These are phyloP conservation scores for Phaffia rhodozyma DNA, from an alignment of 1,284 basidiomycete species.

Conservation along the genomic window DNA sequence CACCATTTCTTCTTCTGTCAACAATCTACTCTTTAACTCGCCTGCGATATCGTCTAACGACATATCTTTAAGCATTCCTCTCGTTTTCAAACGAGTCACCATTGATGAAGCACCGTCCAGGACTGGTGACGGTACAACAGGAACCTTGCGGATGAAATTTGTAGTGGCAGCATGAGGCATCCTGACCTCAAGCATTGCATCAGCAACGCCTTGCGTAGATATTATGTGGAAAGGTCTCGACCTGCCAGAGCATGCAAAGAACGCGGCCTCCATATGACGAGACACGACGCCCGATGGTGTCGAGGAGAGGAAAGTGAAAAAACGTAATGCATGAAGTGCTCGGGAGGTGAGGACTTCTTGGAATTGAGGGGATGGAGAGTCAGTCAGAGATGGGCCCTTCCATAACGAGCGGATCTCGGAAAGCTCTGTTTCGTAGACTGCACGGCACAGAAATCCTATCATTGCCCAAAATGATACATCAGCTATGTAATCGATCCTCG, in stretches of 20 bases:
- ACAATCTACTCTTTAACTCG: constrained; percentile 61
- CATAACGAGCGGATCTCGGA: constrained; percentile 46
- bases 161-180: constrained; percentile 63
- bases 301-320: constrained; percentile 77
- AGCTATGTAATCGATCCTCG: no score
- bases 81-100: constrained; percentile 52
- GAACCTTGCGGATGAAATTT: constrained; percentile 58
- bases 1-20: constrained; percentile 61
- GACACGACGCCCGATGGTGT: constrained; percentile 82
- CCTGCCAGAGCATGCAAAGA: constrained; percentile 53
- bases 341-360: constrained; percentile 47
- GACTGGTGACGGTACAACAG: constrained; percentile 59
- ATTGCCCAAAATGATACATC: not conserved
- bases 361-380: constrained; percentile 34
- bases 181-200: constrained; percentile 53
- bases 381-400: constrained; percentile 36
- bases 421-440: constrained; percentile 80
- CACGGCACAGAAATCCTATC: constrained; percentile 52
- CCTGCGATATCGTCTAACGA: constrained; percentile 73
- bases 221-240: constrained; percentile 54
- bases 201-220: constrained; percentile 64
- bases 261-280: constrained; percentile 60
- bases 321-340: constrained; percentile 70
- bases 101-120: constrained; percentile 53
- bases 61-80: constrained; percentile 66